phyloP scores from a whole-genome alignment of 176 grass and related monocot genomes.

The Tuctoria greenei region DNA sequence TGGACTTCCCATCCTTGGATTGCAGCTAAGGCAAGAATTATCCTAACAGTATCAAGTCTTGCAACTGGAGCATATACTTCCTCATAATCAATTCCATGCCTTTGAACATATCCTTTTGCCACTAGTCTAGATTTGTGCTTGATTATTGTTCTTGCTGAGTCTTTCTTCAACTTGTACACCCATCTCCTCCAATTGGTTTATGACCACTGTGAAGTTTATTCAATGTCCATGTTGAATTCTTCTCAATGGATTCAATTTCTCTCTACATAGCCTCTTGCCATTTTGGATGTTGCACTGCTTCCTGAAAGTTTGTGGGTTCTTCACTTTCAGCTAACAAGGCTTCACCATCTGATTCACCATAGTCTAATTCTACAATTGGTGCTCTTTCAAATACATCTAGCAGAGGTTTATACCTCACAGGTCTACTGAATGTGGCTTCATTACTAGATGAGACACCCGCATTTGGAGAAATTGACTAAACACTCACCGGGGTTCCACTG shows the following conservation, averaged over 20 bases:
- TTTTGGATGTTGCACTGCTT: fast-evolving
- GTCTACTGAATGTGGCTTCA: too few relatives aligned
- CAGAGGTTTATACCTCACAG: not conserved
- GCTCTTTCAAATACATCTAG: not conserved
- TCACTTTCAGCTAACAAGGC: fast-evolving
- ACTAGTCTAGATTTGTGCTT: not conserved
- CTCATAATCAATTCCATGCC: not conserved
- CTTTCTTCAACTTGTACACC: not conserved
- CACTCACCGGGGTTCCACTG: too few relatives aligned
- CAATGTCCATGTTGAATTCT: not conserved
- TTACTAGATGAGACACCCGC: too few relatives aligned
- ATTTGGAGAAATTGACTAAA: too few relatives aligned
- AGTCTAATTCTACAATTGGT: fast-evolving
- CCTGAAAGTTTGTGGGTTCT: not conserved
- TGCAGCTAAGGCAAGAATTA: not conserved
- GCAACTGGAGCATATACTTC: not conserved
- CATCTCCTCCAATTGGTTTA: not conserved
- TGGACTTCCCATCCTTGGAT: not conserved
- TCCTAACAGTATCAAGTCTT: not conserved
- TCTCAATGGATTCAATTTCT: too few relatives aligned
- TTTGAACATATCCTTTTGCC: not conserved
- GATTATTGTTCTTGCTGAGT: not conserved
- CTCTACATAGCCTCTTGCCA: not conserved
- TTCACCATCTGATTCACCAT: fast-evolving
- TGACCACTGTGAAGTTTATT: fast-evolving